Conservation (phyloP, 495 filamentous ascomycete genomes). For the Aspergillus panamensis region DNA sequence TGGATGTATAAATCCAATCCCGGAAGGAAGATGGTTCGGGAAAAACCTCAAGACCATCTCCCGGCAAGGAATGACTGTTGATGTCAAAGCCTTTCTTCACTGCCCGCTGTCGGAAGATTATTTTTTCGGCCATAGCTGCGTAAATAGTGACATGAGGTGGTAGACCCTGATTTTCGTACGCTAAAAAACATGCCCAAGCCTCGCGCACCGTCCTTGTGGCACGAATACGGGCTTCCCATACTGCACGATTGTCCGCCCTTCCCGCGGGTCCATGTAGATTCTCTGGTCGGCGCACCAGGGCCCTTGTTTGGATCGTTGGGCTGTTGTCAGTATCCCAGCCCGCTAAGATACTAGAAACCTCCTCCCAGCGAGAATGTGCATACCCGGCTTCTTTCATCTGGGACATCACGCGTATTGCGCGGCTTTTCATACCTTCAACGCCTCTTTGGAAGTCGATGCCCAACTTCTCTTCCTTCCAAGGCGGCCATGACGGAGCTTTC, state of each 20-base stretch:
- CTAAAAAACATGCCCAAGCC: constrained; percentile 67
- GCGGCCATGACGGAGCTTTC: constrained; percentile 65
- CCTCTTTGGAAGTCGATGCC: constrained; percentile 56
- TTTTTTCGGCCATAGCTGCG: constrained; percentile 58
- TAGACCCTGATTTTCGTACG: constrained; percentile 43
- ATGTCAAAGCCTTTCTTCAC: constrained; percentile 22
- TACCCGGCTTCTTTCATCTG: constrained; percentile 67
- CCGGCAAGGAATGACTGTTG: constrained; percentile 44
- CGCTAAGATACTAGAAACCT: constrained; percentile 51
- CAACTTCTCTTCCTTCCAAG: constrained; percentile 62
- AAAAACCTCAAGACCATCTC: constrained; percentile 58
- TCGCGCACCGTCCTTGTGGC: constrained; percentile 67
- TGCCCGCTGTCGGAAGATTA: constrained; percentile 43
- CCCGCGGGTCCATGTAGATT: constrained; percentile 20
- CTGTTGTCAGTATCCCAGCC: constrained; percentile 68
- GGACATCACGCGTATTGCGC: constrained; percentile 52
- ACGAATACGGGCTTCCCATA: constrained; percentile 61
- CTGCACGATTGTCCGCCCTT: constrained; percentile 18
- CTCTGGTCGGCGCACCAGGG: constrained; percentile 27
- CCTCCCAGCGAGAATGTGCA: constrained; percentile 51
- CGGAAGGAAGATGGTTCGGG: constrained; percentile 54
- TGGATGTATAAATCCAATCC: constrained; percentile 55
- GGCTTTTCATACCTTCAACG: constrained; percentile 54
- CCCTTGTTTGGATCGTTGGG: constrained; percentile 65
- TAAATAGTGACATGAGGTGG: constrained; percentile 43